Evolutionary conservation across 257 asterid species (phyloP).

Genomic region (Mentha longifolia): DNA sequence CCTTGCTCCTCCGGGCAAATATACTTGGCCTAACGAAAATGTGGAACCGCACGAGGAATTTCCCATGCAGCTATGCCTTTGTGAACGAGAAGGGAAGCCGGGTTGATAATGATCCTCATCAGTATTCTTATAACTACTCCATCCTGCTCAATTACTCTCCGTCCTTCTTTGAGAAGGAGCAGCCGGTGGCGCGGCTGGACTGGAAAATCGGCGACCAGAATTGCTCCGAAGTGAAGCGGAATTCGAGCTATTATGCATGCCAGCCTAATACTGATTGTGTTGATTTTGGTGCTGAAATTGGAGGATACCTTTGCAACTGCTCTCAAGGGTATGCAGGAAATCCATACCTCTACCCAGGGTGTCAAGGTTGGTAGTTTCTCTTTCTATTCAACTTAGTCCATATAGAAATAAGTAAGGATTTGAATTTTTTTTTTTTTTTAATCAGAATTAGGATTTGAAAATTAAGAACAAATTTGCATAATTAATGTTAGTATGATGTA

Average conservation of each 20-base stretch:
- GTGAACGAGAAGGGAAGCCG: constrained; percentile 16
- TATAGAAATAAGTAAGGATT: no score
- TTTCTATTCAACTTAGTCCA: no score
- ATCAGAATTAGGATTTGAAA: no score
- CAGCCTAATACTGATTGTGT: background rate
- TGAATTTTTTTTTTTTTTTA: no score
- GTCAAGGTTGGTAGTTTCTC: constrained; percentile 13
- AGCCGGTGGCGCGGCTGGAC: constrained; percentile 19
- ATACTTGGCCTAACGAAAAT: background rate
- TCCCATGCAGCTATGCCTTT: constrained; percentile 29
- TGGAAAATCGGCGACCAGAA: constrained; percentile 26
- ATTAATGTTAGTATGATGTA: no score
- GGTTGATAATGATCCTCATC: background rate
- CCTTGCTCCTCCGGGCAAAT: background rate
- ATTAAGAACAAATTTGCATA: no score
- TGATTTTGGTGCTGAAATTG: background rate
- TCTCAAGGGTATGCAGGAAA: constrained; percentile 26
- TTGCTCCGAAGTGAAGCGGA: constrained; percentile 1
- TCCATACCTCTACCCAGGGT: constrained; percentile 35
- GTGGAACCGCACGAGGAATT: background rate
- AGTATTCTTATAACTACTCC: background rate
- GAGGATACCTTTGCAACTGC: constrained; percentile 34
- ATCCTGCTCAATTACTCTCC: background rate
- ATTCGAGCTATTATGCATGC: constrained; percentile 18
- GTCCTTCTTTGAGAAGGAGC: background rate